A percentile compares a stretch with the other conserved stretches of the same genome.
Evolutionary conservation across 108 stramenopile genomes (phyloP).

Genomic region (Nitzschia sp.): DNA sequence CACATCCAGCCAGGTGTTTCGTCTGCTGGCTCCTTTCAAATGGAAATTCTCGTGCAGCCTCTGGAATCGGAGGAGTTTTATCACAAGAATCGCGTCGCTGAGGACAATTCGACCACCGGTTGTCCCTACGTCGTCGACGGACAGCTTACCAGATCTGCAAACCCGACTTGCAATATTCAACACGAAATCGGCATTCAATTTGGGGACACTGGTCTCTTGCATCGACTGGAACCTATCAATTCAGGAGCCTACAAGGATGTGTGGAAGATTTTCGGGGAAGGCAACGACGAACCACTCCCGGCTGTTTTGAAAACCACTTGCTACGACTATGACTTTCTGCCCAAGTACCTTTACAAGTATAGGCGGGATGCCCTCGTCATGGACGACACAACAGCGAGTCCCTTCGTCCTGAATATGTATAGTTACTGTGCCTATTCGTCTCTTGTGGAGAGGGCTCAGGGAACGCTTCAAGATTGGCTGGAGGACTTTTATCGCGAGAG

Average conservation of each 20-base stretch:
- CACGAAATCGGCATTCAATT: constrained; percentile 7
- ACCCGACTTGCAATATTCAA: constrained; percentile 15
- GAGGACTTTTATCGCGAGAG: background rate
- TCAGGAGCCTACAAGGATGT: constrained; percentile 10
- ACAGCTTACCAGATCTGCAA: background rate
- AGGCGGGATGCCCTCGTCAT: constrained; percentile 54
- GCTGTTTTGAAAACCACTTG: constrained; percentile 7
- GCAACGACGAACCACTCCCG: background rate
- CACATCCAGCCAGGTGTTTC: too few species aligned
- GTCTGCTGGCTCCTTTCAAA: too few species aligned
- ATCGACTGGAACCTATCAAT: background rate
- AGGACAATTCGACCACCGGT: background rate
- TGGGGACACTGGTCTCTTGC: background rate
- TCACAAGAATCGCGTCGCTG: background rate
- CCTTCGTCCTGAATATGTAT: constrained; percentile 56
- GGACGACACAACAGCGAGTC: constrained; percentile 53
- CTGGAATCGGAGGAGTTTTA: background rate
- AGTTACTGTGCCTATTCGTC: constrained; percentile 56
- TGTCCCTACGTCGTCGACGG: constrained; percentile 7
- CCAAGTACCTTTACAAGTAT: background rate
- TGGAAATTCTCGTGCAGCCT: background rate
- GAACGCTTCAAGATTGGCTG: constrained; percentile 30
- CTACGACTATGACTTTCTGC: background rate
- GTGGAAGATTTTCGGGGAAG: background rate
- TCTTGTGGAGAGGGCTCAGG: constrained; percentile 43